phyloP scores from a whole-genome alignment of 2,329 filamentous ascomycete species.

The Oidium heveae region DNA sequence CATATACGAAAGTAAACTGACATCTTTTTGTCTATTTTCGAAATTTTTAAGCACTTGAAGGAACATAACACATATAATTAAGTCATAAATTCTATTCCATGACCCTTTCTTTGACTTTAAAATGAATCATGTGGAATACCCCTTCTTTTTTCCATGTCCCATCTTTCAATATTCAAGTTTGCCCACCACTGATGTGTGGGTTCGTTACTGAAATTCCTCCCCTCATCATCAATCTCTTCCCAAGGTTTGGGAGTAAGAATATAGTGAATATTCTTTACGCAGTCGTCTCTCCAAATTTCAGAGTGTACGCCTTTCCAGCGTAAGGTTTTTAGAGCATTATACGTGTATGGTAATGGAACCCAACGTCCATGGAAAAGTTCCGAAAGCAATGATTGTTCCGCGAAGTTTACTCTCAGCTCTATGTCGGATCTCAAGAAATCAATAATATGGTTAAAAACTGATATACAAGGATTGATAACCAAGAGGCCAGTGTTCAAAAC shows the following conservation, averaged over 20 bases:
- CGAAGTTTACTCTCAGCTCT: constrained; percentile 25
- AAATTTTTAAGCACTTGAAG: too few species aligned
- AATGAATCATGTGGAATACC: constrained; percentile 4
- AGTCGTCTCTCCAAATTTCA: constrained; percentile 29
- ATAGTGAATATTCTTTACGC: constrained; percentile 35
- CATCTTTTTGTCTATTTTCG: too few species aligned
- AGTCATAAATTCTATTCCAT: too few species aligned
- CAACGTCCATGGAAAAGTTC: constrained; percentile 29
- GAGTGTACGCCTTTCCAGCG: constrained; percentile 26
- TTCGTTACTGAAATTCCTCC: constrained; percentile 17
- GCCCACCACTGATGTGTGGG: constrained; percentile 32
- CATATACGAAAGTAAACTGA: too few species aligned
- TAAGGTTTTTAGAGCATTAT: constrained; percentile 38
- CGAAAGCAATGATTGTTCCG: constrained; percentile 32
- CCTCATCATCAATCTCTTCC: constrained; percentile 23
- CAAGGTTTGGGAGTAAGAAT: constrained; percentile 37
- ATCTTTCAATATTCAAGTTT: constrained; percentile 20
- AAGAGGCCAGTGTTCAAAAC: constrained; percentile 31
- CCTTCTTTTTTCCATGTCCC: constrained; percentile 13
- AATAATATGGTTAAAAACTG: constrained; percentile 24
- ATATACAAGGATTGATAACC: constrained; percentile 26
- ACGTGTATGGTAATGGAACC: constrained; percentile 32
- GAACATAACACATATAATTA: too few species aligned
- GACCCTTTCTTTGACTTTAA: too few species aligned
- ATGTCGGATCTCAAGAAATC: constrained; percentile 22